Evolutionary conservation across 2,329 filamentous ascomycete genomes (phyloP), one percentile per base, ranked within the genome.

Genomic region (Colletotrichum sp.): DNA sequence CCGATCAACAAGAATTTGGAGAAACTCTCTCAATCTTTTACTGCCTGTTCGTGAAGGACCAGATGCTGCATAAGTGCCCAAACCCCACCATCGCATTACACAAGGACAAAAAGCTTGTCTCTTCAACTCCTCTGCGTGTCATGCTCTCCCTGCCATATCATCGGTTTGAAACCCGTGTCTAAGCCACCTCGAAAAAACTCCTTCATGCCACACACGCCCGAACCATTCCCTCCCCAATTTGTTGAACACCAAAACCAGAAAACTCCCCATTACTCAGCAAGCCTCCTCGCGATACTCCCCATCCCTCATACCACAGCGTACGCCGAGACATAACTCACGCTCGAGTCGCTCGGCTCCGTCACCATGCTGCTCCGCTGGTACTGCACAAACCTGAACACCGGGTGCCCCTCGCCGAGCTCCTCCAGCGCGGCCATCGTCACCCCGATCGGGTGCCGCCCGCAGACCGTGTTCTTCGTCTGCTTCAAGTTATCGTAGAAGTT

Each of bases 291-390:
- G 18, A 48, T n/a, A 7, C 18, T 34, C 16, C 36, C 7, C 5
- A 38, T 2, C 21, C 5, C 15, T 81, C 65, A 96, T 38, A 96
- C 82, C 18, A 96, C 88, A 10, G 96, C 95, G 88, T 97, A 98
- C 5, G 96, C 97, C 82, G 96, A 96, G 5, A 95, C 96, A 84
- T 99, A 99, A 85, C 96, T 98, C 67, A 99, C 97, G 79, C 96
- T 98, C 79, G 93, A 97, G 78, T 98, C 95, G 18, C 82, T 84
- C 1, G 93, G 87, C 34, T 88, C 88, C 78, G 90, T 88, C 5
- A 94, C 94, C 83, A 98, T 86, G 75, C 92, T 93, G 85, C 96
- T 99, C 75, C 96, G 91, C 82, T 98, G 93, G 84, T 99, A 99
- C 80, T 94, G 89, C 72, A 98, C 89, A 80, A 99, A 95, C 79